Base-by-base conservation (phyloP, 768 basidiomycete species). In the Rhodosporidiobolus odoratus region DNA sequence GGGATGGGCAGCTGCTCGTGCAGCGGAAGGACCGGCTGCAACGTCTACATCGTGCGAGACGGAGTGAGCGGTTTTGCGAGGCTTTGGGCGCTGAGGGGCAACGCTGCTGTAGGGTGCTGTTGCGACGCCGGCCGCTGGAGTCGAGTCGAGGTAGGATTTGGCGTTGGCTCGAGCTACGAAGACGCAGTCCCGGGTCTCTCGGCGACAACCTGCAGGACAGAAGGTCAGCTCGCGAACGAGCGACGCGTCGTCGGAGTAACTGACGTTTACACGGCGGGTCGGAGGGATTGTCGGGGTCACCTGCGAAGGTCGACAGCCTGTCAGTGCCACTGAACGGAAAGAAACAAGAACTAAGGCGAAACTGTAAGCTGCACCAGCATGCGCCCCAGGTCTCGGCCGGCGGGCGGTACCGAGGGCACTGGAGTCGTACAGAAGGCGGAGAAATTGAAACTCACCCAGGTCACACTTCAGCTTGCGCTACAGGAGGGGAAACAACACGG, bases 381-480 rank as follows among this genome's bases (percentile, higher is more conserved):
- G n/a, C n/a, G n/a, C n/a, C n/a, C n/a, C n/a, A n/a, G n/a, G n/a
- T n/a, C n/a, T n/a, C n/a, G n/a, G n/a, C n/a, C n/a, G n/a, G n/a
- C n/a, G n/a, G n/a, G n/a, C n/a, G n/a, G n/a, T n/a, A n/a, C n/a
- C n/a, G n/a, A n/a, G 34, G 21, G 17, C 45, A 13, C 25, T 8
- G 15, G 16, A 27, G 7, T n/a, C 16, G 40, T 32, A 6, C 30
- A 17, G 4, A 16, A 21, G 21, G 19, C 6, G 25, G 25, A 15
- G 50, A 13, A 1, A 15, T 4, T 0, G 34, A 27, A 16, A 35
- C 59, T 32, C 58, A 73, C 77, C 76, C 15, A 77, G 67, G 35
- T 77, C 76, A 53, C 76, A 75, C 45, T 71, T 71, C 17, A 74
- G 67, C 60, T 77, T 76, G 23, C 75, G 52, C 68, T 71, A 3